Evolutionary conservation across 345 rosid species (phyloP).

Genomic region (sweet orange (Citrus sinensis)): DVS_A1.0 CM039161.1:23480501-23481000

Average conservation of each 20-base stretch:
- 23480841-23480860: neutral
- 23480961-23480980: too few species aligned
- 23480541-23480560: neutral
- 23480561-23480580: conserved; percentile 12
- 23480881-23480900: too few species aligned
- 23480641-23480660: conserved; percentile 10
- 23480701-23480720: neutral
- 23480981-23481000: too few species aligned
- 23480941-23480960: too few species aligned
- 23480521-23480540: conserved; percentile 7
- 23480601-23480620: conserved; percentile 6
- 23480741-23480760: neutral
- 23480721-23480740: neutral
- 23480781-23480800: neutral
- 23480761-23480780: neutral
- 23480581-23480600: neutral
- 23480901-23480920: too few species aligned
- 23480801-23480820: too few species aligned
- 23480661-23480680: neutral
- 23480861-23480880: neutral
- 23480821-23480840: neutral
- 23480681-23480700: neutral
- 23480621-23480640: conserved; percentile 10
- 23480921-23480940: too few species aligned
- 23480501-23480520: conserved; percentile 12